Conservation (phyloP, 768 basidiomycete genomes). For the Suillus hirtellus region DNA sequence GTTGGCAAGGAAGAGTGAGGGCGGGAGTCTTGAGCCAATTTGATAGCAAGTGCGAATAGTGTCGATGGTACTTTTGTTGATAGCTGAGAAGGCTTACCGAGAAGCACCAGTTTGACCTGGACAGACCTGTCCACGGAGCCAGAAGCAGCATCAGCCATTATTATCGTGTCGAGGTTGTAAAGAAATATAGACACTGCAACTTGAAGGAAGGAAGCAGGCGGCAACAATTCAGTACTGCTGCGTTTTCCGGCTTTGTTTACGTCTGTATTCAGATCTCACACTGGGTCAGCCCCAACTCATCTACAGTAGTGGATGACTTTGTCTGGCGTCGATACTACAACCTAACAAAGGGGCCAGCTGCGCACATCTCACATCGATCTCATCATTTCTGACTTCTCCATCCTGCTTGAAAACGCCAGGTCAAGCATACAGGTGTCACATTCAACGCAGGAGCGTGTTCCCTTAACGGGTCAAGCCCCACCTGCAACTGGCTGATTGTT, state of each 20-base stretch:
- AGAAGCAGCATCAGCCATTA: conserved; percentile 76
- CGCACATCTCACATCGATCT: not conserved
- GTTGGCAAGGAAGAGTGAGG: not conserved
- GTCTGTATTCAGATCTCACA: conserved; percentile 19
- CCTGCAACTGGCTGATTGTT: not conserved
- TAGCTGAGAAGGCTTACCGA: conserved; percentile 57
- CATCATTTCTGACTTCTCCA: not conserved
- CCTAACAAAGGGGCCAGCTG: not conserved
- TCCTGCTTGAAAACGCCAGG: not conserved
- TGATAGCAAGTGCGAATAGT: conserved; percentile 6
- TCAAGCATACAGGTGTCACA: not conserved
- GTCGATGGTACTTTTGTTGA: not conserved
- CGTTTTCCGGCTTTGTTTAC: conserved; percentile 23
- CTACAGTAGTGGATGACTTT: too few relatives aligned
- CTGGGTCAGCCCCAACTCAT: not conserved
- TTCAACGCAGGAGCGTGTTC: not conserved
- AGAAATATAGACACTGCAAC: conserved; percentile 9
- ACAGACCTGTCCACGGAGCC: conserved; percentile 85
- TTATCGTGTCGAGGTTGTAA: conserved; percentile 23
- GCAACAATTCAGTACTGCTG: conserved; percentile 7
- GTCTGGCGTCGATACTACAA: not conserved
- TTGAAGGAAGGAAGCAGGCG: conserved; percentile 2
- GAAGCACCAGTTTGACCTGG: conserved; percentile 95
- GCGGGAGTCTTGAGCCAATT: not conserved
- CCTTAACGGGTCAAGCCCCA: not conserved